Conservation (phyloP, 768 basidiomycete species). For the Collybia nuda region DNA sequence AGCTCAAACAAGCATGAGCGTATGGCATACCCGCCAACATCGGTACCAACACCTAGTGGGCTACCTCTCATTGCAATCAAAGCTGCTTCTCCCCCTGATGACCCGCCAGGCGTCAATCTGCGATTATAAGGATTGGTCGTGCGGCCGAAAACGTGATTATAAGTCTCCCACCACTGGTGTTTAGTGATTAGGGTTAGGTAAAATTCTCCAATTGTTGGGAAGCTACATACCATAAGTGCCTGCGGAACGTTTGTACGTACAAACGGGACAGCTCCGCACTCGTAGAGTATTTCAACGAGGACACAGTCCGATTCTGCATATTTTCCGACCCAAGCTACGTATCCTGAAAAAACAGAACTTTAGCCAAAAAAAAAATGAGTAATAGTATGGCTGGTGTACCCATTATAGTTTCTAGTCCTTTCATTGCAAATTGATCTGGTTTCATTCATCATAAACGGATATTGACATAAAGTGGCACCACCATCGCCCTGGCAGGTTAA, state of each 20-base stretch:
- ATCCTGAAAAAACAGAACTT: constrained; percentile 31
- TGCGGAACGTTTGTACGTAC: constrained; percentile 58
- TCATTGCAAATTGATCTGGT: constrained; percentile 57
- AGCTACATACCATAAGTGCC: constrained; percentile 43
- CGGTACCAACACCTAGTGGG: constrained; percentile 62
- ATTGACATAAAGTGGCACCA: not conserved
- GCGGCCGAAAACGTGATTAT: constrained; percentile 62
- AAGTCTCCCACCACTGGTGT: constrained; percentile 52
- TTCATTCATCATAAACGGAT: constrained; percentile 5
- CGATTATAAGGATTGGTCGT: constrained; percentile 63
- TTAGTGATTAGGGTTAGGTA: no score
- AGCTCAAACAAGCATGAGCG: not conserved
- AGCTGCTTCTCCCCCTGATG: constrained; percentile 68
- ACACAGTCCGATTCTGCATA: constrained; percentile 46
- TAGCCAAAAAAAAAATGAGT: not conserved
- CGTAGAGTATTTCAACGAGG: constrained; percentile 50
- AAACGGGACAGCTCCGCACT: constrained; percentile 57
- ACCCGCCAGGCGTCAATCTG: constrained; percentile 58
- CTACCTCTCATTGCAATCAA: constrained; percentile 60
- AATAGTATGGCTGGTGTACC: constrained; percentile 9
- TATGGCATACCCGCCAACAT: constrained; percentile 50
- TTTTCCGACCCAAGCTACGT: constrained; percentile 55
- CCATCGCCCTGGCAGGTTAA: not conserved
- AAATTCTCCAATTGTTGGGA: no score
- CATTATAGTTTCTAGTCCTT: constrained; percentile 54